Conservation (phyloP, 257 asterid genomes). For the Nicotiana paniculata region DNA sequence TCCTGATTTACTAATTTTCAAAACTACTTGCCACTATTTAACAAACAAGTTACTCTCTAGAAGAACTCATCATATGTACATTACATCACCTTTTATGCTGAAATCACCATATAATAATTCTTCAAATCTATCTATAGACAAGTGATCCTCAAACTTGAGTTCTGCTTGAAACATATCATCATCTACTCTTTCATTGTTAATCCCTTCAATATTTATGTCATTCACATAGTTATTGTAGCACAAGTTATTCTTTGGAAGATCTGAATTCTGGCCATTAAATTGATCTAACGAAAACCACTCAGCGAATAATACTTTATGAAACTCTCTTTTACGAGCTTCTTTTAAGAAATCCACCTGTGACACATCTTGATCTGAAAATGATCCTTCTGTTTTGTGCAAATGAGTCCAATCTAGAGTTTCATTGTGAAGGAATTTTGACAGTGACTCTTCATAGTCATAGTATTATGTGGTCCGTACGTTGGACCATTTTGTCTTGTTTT, state of each 20-base stretch:
- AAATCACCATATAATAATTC: slow-evolving; percentile 37
- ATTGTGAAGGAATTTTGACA: too few species aligned
- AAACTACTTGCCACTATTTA: neutral
- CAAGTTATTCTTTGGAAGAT: neutral
- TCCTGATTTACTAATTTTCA: neutral
- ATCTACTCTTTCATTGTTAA: neutral
- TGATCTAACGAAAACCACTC: slow-evolving; percentile 65
- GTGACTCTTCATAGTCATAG: too few species aligned
- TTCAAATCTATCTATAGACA: slow-evolving; percentile 18
- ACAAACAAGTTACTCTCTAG: neutral
- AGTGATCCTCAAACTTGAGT: slow-evolving; percentile 41
- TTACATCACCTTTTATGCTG: slow-evolving; percentile 22
- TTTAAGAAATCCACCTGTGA: neutral
- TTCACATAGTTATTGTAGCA: neutral
- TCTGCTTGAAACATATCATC: slow-evolving; percentile 35
- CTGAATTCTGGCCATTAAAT: slow-evolving; percentile 16
- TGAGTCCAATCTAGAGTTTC: slow-evolving; percentile 24
- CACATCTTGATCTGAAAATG: slow-evolving; percentile 19
- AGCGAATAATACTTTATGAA: slow-evolving; percentile 56
- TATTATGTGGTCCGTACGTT: too few species aligned
- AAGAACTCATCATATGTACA: slow-evolving; percentile 27
- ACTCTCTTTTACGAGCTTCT: slow-evolving; percentile 18
- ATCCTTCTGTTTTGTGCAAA: slow-evolving; percentile 19
- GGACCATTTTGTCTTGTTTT: too few species aligned
- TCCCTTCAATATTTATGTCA: slow-evolving; percentile 16